Conservation (phyloP, 2,329 filamentous ascomycete species). For the Aulographum hederae region DNA sequence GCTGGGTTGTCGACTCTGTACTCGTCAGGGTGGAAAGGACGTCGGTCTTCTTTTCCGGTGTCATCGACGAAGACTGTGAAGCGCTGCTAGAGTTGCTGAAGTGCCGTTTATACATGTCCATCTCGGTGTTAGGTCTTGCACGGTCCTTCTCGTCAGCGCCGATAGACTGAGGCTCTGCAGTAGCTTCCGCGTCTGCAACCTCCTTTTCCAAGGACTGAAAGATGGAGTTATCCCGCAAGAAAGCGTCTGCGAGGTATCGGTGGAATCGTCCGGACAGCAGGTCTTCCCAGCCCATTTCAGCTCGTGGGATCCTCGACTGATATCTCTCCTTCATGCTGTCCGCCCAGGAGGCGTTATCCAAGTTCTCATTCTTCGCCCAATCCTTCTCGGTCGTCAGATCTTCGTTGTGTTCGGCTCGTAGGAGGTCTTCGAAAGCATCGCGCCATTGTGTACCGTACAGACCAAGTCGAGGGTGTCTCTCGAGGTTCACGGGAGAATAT, state of each 20-base stretch:
- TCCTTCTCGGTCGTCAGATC: not conserved
- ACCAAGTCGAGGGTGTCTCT: slow-evolving; percentile 1
- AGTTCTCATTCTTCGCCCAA: not conserved
- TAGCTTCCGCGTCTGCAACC: not conserved
- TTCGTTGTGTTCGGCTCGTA: slow-evolving; percentile 1
- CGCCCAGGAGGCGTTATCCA: not conserved
- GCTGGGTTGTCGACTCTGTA: slow-evolving; percentile 33
- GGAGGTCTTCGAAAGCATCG: slow-evolving; percentile 4
- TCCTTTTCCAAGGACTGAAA: not conserved
- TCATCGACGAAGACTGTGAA: not conserved
- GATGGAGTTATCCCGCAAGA: not conserved
- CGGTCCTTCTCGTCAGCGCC: not conserved
- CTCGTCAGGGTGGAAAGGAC: slow-evolving; percentile 39
- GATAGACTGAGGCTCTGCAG: not conserved
- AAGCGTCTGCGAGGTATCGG: no score
- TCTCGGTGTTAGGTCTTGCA: slow-evolving; percentile 1
- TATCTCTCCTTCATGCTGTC: not conserved
- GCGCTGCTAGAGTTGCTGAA: not conserved
- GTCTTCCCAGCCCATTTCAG: not conserved
- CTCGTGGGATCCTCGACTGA: not conserved
- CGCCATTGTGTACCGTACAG: slow-evolving; percentile 2
- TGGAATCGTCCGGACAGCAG: no score
- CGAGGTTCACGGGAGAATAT: slow-evolving; percentile 5
- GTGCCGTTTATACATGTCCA: slow-evolving; percentile 2
- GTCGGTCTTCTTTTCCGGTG: slow-evolving; percentile 1